These are phyloP conservation scores for Corrigiola litoralis DNA, from an alignment of 179 eudicot species.

Conservation along the genomic window DNA sequence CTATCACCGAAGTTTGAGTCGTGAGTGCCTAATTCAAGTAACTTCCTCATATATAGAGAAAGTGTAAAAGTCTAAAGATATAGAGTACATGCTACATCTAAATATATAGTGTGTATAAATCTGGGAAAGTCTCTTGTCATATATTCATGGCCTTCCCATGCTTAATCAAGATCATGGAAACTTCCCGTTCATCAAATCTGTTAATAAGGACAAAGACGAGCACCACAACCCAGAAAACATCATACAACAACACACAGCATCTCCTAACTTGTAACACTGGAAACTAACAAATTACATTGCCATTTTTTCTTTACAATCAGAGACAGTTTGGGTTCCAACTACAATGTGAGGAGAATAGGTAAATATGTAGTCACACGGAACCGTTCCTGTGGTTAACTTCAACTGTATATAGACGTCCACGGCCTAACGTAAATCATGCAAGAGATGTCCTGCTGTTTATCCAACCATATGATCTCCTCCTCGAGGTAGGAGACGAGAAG, in stretches of 20 bases:
- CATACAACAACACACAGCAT: too few relatives aligned
- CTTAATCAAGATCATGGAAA: too few relatives aligned
- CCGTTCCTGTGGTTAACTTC: constrained; percentile 16
- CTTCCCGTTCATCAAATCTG: constrained; percentile 6
- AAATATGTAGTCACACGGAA: background rate
- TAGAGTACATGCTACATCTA: too few relatives aligned
- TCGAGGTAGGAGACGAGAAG: constrained; percentile 47
- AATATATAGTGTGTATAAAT: too few relatives aligned
- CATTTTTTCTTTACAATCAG: background rate
- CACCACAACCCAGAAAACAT: background rate
- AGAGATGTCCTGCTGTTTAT: constrained; percentile 38
- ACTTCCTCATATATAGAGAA: too few relatives aligned
- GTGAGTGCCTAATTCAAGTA: too few relatives aligned
- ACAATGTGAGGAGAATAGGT: constrained; percentile 10
- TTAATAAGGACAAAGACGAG: constrained; percentile 6
- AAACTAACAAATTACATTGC: background rate
- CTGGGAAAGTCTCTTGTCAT: too few relatives aligned
- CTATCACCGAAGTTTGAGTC: too few relatives aligned
- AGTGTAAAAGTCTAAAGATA: too few relatives aligned
- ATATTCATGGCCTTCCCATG: too few relatives aligned
- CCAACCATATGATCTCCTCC: constrained; percentile 46
- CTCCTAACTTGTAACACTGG: background rate
- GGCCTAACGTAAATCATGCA: constrained; percentile 18
- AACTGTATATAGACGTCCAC: constrained; percentile 5
- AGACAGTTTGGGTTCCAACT: background rate